Conservation (phyloP, 169 alveolate species). For the Plasmodium vivax region DNA sequence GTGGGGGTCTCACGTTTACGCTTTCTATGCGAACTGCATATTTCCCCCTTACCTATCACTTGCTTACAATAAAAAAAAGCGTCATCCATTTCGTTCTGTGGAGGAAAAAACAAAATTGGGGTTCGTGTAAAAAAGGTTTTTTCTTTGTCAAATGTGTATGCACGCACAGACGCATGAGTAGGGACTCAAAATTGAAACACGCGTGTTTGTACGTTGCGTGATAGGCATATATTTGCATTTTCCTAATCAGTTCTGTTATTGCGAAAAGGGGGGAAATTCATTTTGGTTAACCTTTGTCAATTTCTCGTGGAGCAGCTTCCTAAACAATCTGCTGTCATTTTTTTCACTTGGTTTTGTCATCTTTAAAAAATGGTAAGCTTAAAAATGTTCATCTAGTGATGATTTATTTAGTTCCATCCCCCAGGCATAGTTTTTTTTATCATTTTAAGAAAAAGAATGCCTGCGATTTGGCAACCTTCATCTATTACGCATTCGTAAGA, state of each 20-base stretch:
- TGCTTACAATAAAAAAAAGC: slow-evolving; percentile 71
- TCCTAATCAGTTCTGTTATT: not conserved
- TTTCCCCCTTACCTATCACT: slow-evolving; percentile 28
- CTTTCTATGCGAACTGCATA: not conserved
- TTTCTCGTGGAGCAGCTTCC: slow-evolving; percentile 47
- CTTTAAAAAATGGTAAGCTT: slow-evolving; percentile 17
- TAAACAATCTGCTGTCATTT: slow-evolving; percentile 33
- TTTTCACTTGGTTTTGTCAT: slow-evolving; percentile 35
- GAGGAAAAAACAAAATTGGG: slow-evolving; percentile 15
- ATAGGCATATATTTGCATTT: not conserved
- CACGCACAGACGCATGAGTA: slow-evolving; percentile 9
- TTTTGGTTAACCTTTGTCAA: slow-evolving; percentile 62
- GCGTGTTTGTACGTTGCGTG: not conserved
- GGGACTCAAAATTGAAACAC: not conserved
- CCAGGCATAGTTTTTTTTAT: not conserved
- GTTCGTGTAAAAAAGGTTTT: not conserved
- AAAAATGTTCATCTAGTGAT: not conserved
- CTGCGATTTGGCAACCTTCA: not conserved
- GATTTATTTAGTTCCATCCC: not conserved
- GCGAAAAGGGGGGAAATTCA: not conserved
- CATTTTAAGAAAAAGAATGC: not conserved
- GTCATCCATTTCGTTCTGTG: slow-evolving; percentile 70
- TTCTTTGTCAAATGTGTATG: not conserved
- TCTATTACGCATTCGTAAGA: not conserved
- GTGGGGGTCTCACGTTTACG: not conserved